Percentiles rank a stretch among this genome's conserved stretches.
These are phyloP conservation scores for Pseudogymnoascus sp. DNA, from an alignment of 2,329 filamentous ascomycete genomes.

Conservation along the genomic window DNA sequence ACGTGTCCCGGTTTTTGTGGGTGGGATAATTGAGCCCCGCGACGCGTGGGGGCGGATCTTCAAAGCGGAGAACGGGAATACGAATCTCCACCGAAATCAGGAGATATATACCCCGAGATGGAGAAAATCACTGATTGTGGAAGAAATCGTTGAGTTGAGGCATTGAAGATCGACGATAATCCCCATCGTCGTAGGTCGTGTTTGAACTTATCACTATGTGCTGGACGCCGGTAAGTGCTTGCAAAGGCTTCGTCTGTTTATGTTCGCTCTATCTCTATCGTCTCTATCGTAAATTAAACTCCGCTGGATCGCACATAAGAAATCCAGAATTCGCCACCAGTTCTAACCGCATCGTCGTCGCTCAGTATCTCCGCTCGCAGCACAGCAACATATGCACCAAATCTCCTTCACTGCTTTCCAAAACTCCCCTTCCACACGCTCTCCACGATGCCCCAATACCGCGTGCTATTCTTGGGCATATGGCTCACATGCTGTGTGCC, in stretches of 20 bases:
- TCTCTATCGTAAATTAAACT: not conserved
- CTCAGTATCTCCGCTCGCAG: not conserved
- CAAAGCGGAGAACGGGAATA: not conserved
- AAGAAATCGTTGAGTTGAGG: not conserved
- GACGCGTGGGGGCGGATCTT: not conserved
- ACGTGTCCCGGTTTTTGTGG: not conserved
- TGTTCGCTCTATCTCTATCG: not conserved
- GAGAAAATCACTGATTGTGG: not conserved
- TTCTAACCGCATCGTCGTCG: not conserved
- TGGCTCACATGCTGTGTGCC: constrained; percentile 21
- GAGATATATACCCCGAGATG: not conserved
- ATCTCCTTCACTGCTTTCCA: not conserved
- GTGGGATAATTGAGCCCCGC: not conserved
- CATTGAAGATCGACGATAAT: not conserved
- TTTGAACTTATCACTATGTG: not conserved
- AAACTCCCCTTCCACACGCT: constrained; percentile 17
- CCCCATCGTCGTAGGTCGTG: not conserved
- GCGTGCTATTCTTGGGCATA: constrained; percentile 19
- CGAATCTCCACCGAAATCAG: not conserved
- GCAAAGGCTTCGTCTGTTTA: not conserved
- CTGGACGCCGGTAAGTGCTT: not conserved
- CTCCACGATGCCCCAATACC: constrained; percentile 22
- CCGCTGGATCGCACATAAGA: not conserved
- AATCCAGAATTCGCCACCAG: not conserved
- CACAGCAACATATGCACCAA: not conserved